A percentile compares a stretch with the other conserved stretches of the same genome.
Conservation (phyloP, 1,284 basidiomycete genomes). For the Marasmius sp. region DNA sequence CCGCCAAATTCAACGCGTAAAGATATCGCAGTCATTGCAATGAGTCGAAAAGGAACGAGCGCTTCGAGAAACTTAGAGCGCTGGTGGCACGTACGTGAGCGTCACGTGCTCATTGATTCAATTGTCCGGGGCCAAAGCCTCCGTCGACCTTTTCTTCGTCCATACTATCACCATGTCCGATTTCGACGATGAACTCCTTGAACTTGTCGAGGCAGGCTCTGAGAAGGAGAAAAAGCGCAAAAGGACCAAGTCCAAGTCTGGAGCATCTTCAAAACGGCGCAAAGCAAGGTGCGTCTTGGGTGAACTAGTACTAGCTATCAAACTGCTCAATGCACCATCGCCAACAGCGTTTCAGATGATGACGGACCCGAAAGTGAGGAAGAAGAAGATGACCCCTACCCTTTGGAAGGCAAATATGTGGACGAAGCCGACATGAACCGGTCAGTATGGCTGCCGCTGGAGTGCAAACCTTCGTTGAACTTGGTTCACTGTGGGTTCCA, state of each 20-base stretch:
- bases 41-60: too few relatives aligned
- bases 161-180: conserved; percentile 53
- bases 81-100: too few relatives aligned
- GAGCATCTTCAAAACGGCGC: conserved; percentile 37
- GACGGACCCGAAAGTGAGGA: conserved; percentile 57
- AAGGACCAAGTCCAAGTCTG: conserved; percentile 28
- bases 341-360: conserved; percentile 46
- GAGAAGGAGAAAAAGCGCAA: conserved; percentile 44
- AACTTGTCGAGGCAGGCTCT: conserved; percentile 36
- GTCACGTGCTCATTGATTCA: too few relatives aligned
- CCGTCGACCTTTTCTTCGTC: not conserved
- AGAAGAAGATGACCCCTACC: conserved; percentile 68
- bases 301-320: not conserved
- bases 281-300: conserved; percentile 38
- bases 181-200: conserved; percentile 57
- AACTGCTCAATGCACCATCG: conserved; percentile 10
- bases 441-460: conserved; percentile 44
- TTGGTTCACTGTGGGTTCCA: conserved; percentile 34
- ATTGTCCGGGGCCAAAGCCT: not conserved
- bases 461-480: conserved; percentile 16
- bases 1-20: conserved; percentile 66
- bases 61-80: too few relatives aligned
- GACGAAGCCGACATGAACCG: conserved; percentile 80
- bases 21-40: conserved; percentile 5
- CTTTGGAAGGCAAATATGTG: conserved; percentile 87